Base-by-base conservation (phyloP, 306 rosid species). In the Herpetospermum pedunculosum region DNA sequence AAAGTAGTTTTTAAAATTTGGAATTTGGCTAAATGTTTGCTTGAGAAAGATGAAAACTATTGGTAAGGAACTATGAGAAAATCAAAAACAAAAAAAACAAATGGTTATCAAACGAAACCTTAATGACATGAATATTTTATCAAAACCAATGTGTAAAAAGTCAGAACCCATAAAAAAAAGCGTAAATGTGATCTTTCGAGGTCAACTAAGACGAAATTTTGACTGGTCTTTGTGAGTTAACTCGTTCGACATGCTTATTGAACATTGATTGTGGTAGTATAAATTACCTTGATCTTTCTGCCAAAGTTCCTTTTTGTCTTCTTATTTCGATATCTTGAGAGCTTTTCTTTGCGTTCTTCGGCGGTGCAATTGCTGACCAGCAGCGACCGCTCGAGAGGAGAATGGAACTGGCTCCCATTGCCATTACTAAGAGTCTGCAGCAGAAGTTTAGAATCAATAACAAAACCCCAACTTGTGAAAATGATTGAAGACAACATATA, bases 281-380 rank as follows among this genome's bases (percentile, higher is more conserved):
- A 65, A 23, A 13, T 50, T 87, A 95, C 99, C 99, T 95, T 95
- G 83, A 95, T 91, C 86, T 95, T 95, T 89, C 99, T 84, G 79
- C 96, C 96, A 16, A 95, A 95, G 72, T 95, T 95, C 83, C 99
- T 88, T 84, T 90, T 95, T 6, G 89, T 80, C 87, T 85, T 92
- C 90, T 95, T 95, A 68, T 82, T 92, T 83, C 99, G 85, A 81
- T 95, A 95, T 82, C 99, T 87, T 15, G 96, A 88, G 76, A 95
- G 97, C 85, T 95, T 88, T 79, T 95, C 96, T 53, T 1, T 77
- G 72, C 99, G 99, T 35, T 89, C 97, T 81, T 95, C 96, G 0
- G 84, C 83, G 77, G 78, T 90, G 84, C 88, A 87, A 85, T 90
- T 88, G 85, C 80, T 82, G 80, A 79, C 73, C 18, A 75, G 50